A percentile compares a stretch with the other conserved stretches of the same genome.
Conservation (phyloP, 2,329 filamentous ascomycete genomes). For the Alternaria alternata region DNA sequence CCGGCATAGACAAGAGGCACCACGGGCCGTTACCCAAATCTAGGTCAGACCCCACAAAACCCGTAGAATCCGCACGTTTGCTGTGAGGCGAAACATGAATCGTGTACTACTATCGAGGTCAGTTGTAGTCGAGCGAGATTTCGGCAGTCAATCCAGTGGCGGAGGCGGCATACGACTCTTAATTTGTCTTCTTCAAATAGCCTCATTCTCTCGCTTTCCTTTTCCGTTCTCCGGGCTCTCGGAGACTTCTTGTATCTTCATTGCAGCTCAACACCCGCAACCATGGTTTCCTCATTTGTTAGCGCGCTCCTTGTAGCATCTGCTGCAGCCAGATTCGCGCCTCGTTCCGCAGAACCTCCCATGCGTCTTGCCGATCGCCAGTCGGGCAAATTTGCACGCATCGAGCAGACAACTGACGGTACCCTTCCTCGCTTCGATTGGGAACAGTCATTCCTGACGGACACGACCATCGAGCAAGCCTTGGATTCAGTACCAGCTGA, state of each 20-base stretch:
- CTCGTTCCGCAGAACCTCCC: neutral
- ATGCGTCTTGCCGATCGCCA: conserved; percentile 2
- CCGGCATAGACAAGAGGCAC: neutral
- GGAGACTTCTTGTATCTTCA: neutral
- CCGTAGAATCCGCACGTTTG: neutral
- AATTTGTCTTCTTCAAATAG: neutral
- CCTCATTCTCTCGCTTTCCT: neutral
- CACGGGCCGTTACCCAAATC: neutral
- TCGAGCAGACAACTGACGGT: neutral
- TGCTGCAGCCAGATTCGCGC: neutral
- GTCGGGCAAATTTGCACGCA: neutral
- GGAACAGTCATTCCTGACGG: neutral
- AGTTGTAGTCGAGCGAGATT: neutral
- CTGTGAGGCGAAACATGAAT: neutral
- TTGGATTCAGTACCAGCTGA: neutral
- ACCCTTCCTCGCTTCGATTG: neutral
- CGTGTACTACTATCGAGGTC: neutral
- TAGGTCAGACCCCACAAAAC: neutral
- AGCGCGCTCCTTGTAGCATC: neutral
- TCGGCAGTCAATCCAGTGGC: neutral
- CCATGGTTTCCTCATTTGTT: neutral
- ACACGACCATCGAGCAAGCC: neutral
- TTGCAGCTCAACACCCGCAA: neutral
- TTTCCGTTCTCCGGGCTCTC: neutral
- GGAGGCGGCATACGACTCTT: neutral